A percentile compares a stretch with the other conserved stretches of the same genome.
Evolutionary conservation across 1,139 yeast genomes (phyloP).

Genomic region (Saccharomyces hybrid): DNA sequence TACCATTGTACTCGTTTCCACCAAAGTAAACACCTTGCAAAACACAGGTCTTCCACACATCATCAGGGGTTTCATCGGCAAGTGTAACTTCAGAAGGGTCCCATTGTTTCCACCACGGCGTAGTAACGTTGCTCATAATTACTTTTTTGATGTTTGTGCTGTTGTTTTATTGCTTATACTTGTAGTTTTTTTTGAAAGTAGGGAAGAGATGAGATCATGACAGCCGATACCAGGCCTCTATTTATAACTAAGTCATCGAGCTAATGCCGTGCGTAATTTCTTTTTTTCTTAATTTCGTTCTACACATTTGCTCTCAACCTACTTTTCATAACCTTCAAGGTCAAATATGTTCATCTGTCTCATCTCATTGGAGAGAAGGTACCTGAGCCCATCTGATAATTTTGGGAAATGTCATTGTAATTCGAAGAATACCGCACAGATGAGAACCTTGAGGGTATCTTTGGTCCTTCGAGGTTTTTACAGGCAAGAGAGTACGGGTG

Average conservation of each 20-base stretch:
- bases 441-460: not conserved
- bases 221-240: not conserved
- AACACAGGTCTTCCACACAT: not conserved
- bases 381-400: too few relatives aligned
- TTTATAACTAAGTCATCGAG: not conserved
- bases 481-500: not conserved
- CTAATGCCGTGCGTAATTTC: not conserved
- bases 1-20: conserved; percentile 34
- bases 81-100: not conserved
- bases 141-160: not conserved
- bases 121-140: not conserved
- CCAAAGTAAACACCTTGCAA: not conserved
- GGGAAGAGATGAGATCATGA: not conserved
- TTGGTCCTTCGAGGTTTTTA: not conserved
- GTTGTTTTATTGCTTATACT: not conserved
- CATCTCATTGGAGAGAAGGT: not conserved
- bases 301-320: not conserved
- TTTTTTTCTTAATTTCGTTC: not conserved
- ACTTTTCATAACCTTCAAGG: not conserved
- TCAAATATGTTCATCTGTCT: not conserved
- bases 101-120: conserved; percentile 1
- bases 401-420: not conserved
- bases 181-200: not conserved
- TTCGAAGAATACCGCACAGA: not conserved
- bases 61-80: not conserved